Percentiles rank a stretch among this genome's conserved stretches.
Conservation (phyloP, 2,329 filamentous ascomycete genomes). For the Fusarium abutilonis region DNA sequence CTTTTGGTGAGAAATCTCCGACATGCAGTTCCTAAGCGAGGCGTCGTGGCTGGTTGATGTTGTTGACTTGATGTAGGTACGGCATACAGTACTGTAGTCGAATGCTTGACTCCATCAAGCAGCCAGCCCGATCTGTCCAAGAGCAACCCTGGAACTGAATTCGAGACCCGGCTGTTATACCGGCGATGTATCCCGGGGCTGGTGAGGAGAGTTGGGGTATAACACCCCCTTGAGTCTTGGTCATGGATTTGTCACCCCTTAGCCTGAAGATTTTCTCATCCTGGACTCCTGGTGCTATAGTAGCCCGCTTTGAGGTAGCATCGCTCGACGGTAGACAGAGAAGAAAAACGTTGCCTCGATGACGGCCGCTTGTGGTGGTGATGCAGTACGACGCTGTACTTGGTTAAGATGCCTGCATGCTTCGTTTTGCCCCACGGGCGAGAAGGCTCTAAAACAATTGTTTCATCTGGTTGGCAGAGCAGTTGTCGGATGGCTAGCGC, state of each 20-base stretch:
- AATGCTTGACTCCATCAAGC: slow-evolving; percentile 5
- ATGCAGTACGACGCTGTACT: slow-evolving; percentile 43
- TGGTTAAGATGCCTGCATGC: slow-evolving; percentile 32
- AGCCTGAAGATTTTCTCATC: slow-evolving; percentile 23
- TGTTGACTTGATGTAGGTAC: slow-evolving; percentile 30
- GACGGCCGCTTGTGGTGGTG: slow-evolving; percentile 31
- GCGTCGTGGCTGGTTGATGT: slow-evolving; percentile 23
- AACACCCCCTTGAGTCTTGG: slow-evolving; percentile 32
- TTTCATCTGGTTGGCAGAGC: slow-evolving; percentile 44
- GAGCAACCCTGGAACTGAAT: slow-evolving; percentile 34
- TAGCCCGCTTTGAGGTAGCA: slow-evolving; percentile 36
- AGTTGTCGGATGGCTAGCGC: slow-evolving; percentile 33
- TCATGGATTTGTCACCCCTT: slow-evolving; percentile 43
- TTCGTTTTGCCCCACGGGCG: slow-evolving; percentile 32
- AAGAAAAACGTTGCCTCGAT: slow-evolving; percentile 30
- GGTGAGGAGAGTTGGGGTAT: slow-evolving; percentile 26
- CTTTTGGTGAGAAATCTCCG: slow-evolving; percentile 43
- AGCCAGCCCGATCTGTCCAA: slow-evolving; percentile 38
- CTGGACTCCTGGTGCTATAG: slow-evolving; percentile 31
- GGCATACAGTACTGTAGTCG: slow-evolving; percentile 1
- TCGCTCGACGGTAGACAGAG: slow-evolving; percentile 30
- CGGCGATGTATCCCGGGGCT: slow-evolving; percentile 28
- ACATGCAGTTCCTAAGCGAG: slow-evolving; percentile 43
- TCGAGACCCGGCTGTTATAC: slow-evolving; percentile 34
- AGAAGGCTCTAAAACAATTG: slow-evolving; percentile 36